Evolutionary conservation across 257 asterid species (phyloP).

Genomic region (Solanum sitiens): DNA sequence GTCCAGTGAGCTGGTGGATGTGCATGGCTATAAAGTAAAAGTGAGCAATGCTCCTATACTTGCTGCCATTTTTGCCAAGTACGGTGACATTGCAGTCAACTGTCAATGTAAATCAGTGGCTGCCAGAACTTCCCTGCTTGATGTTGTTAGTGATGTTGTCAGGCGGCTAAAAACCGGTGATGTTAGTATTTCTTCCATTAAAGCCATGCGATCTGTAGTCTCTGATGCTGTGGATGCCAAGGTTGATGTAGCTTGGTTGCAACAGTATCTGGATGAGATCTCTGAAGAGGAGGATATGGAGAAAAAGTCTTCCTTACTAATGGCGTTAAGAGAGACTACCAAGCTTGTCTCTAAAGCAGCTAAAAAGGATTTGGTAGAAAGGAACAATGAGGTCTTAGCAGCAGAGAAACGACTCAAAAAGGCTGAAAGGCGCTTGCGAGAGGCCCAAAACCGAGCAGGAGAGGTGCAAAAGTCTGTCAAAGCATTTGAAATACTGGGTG

Average conservation of each 20-base stretch:
- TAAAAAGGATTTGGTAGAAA: constrained; percentile 13
- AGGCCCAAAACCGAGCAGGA: background rate
- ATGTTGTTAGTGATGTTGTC: constrained; percentile 20
- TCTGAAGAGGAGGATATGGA: constrained; percentile 2
- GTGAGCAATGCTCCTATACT: constrained; percentile 14
- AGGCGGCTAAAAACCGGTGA: constrained; percentile 12
- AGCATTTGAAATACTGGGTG: constrained; percentile 11
- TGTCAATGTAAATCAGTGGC: constrained; percentile 18
- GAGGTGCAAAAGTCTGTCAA: constrained; percentile 7
- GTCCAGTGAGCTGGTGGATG: constrained; percentile 2
- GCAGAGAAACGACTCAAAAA: constrained; percentile 15
- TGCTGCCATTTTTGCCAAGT: constrained; percentile 23
- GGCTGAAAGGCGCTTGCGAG: constrained; percentile 12
- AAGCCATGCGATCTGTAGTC: constrained; percentile 18
- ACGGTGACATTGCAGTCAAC: constrained; percentile 25
- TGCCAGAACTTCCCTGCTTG: constrained; percentile 28
- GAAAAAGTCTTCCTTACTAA: constrained; percentile 1
- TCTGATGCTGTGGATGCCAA: constrained; percentile 18
- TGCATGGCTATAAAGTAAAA: constrained; percentile 33
- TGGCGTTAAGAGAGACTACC: constrained; percentile 2
- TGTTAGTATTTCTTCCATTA: constrained; percentile 10
- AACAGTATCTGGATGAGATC: constrained; percentile 7
- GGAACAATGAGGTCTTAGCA: constrained; percentile 16
- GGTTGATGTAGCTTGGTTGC: constrained; percentile 27
- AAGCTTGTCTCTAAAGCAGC: constrained; percentile 5